A percentile compares a stretch with the other conserved stretches of the same genome.
Conservation (phyloP, 1,284 basidiomycete genomes). For the Mycosarcoma mackinlayi region DNA sequence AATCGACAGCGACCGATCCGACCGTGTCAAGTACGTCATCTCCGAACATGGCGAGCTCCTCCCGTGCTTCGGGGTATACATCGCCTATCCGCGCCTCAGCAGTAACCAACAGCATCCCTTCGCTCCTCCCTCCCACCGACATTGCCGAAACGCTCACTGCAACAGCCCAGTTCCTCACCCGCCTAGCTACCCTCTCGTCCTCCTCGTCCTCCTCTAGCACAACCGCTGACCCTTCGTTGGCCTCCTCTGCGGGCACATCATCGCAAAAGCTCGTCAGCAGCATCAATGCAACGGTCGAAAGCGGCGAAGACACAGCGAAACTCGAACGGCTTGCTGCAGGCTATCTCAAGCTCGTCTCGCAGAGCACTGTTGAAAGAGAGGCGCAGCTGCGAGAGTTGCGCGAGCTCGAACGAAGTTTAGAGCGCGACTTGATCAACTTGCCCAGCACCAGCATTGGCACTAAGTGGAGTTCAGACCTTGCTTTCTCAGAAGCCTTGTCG, state of each 20-base stretch:
- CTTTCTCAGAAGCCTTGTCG: neutral
- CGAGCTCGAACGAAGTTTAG: conserved; percentile 22
- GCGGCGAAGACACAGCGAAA: conserved; percentile 20
- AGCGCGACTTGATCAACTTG: conserved; percentile 9
- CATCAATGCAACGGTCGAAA: too few relatives aligned
- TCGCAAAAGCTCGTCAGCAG: too few relatives aligned
- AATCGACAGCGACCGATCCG: neutral
- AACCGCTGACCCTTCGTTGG: too few relatives aligned
- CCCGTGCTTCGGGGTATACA: too few relatives aligned
- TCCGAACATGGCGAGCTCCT: too few relatives aligned
- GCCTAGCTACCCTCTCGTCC: neutral
- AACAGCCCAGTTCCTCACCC: too few relatives aligned
- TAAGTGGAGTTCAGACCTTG: neutral
- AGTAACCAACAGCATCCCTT: neutral
- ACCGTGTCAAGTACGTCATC: too few relatives aligned
- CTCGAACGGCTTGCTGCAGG: conserved; percentile 22
- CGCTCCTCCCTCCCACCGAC: neutral
- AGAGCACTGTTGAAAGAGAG: conserved; percentile 28
- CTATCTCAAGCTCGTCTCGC: conserved; percentile 28
- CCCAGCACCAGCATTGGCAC: too few relatives aligned
- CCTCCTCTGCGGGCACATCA: too few relatives aligned
- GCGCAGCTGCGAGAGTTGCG: conserved; percentile 48
- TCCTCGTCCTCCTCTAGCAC: too few relatives aligned
- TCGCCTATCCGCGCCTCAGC: too few relatives aligned
- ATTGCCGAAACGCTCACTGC: neutral